Evolutionary conservation across 495 filamentous ascomycete species (phyloP).

Genomic region (Talaromyces thailandensis): DNA sequence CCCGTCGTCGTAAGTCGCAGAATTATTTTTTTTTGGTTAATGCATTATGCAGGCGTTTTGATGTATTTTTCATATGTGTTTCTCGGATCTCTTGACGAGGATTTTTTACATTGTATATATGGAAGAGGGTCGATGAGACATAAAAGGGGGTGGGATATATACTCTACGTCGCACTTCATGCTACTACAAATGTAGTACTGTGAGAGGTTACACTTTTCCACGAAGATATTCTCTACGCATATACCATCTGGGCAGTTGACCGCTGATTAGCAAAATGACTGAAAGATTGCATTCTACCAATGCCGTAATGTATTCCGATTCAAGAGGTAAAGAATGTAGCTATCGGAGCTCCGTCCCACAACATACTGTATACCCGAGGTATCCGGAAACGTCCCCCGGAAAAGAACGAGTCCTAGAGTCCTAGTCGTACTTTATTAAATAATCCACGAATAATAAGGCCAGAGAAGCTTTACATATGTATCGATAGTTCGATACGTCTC

Average conservation of each 20-base stretch:
- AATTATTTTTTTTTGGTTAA: not conserved
- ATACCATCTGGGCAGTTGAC: too few species aligned
- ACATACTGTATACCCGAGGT: constrained; percentile 3
- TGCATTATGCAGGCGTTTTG: not conserved
- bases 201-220: not conserved
- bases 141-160: not conserved
- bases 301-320: too few species aligned
- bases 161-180: not conserved
- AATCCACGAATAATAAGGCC: not conserved
- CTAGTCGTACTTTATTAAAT: not conserved
- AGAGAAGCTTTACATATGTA: too few species aligned
- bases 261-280: too few species aligned
- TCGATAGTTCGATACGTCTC: not conserved
- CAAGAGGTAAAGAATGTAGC: too few species aligned
- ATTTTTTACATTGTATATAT: not conserved
- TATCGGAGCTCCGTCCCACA: not conserved
- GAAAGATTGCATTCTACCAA: too few species aligned
- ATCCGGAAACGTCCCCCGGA: not conserved
- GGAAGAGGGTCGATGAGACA: not conserved
- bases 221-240: not conserved
- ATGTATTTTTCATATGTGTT: not conserved
- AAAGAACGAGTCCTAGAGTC: not conserved
- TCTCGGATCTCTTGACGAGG: not conserved
- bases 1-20: not conserved
- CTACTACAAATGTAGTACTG: not conserved